phyloP scores from a whole-genome alignment of 441 rosid genomes.

The Populus hybrid region DNA sequence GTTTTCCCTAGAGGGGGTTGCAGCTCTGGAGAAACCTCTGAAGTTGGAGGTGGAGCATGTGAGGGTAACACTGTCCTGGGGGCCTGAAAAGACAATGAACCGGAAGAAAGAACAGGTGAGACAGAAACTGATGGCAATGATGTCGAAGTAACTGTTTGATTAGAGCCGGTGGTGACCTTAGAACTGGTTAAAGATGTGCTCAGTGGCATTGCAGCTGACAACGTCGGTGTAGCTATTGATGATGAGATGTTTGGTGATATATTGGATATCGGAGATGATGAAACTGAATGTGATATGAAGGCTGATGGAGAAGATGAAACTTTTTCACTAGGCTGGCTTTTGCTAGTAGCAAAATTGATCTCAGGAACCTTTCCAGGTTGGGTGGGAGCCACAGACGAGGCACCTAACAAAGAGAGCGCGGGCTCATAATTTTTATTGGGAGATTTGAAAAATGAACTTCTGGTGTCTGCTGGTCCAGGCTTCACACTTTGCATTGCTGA shows the following conservation, averaged over 20 bases:
- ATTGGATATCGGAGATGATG: constrained; percentile 35
- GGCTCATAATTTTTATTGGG: too few relatives aligned
- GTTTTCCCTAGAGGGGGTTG: constrained; percentile 1
- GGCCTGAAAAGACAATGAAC: constrained; percentile 32
- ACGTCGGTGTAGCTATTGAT: constrained; percentile 29
- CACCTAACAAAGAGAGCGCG: constrained; percentile 19
- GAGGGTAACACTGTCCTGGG: constrained; percentile 24
- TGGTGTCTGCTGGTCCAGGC: constrained; percentile 8
- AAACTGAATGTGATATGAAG: constrained; percentile 39
- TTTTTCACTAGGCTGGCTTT: constrained; percentile 44
- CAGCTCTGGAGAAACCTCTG: constrained; percentile 34
- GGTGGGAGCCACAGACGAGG: constrained; percentile 32
- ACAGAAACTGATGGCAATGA: constrained; percentile 29
- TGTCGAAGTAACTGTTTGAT: constrained; percentile 7
- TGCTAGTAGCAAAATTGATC: constrained; percentile 32
- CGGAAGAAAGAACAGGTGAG: constrained; percentile 34
- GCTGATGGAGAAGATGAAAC: constrained; percentile 29
- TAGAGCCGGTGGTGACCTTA: neutral
- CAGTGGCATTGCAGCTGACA: constrained; percentile 32
- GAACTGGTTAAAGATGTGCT: constrained; percentile 23
- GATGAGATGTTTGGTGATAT: constrained; percentile 27
- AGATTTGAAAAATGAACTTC: too few relatives aligned
- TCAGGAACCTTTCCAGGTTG: constrained; percentile 28
- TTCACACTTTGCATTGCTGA: constrained; percentile 30
- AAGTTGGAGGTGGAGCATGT: constrained; percentile 21